These are phyloP conservation scores for Rhododendron kiyosumense DNA, from an alignment of 148 eudicot genomes.

Conservation along the genomic window DNA sequence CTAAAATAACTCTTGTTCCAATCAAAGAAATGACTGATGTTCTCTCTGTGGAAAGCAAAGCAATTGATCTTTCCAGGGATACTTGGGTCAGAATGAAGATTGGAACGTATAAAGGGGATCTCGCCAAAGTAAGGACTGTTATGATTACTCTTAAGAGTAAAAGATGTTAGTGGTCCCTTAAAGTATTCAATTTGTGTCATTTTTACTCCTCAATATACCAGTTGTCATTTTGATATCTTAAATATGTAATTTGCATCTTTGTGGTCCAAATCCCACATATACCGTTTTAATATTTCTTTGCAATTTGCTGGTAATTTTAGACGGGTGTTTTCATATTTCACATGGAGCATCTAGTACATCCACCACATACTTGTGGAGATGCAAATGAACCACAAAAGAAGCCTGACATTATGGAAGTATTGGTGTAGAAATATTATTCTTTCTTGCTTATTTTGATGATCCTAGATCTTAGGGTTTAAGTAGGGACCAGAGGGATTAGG, in stretches of 20 bases:
- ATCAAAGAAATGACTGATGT: conserved; percentile 99
- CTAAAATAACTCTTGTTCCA: conserved; percentile 76
- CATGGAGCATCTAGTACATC: background rate
- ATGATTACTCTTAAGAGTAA: background rate
- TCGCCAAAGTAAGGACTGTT: conserved; percentile 61
- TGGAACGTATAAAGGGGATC: conserved; percentile 92
- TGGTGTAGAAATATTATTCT: background rate
- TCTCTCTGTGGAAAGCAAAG: conserved; percentile 94
- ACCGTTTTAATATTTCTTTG: background rate
- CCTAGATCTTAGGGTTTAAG: background rate
- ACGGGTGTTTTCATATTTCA: background rate
- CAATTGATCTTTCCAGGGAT: conserved; percentile 74
- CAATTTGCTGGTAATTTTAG: background rate
- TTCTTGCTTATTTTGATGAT: no score
- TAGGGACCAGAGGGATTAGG: background rate
- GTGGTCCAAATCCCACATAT: background rate
- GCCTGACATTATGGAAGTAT: background rate
- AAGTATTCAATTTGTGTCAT: background rate
- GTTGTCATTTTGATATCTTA: background rate
- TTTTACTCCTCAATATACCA: background rate
- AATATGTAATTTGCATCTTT: background rate
- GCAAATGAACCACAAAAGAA: background rate
- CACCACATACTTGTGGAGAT: background rate
- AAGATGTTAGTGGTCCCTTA: background rate
- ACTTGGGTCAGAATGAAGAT: conserved; percentile 96